Evolutionary conservation across 768 basidiomycete genomes (phyloP), one percentile per base, ranked within the genome.

Genomic region (Trametes coccinea): DNA sequence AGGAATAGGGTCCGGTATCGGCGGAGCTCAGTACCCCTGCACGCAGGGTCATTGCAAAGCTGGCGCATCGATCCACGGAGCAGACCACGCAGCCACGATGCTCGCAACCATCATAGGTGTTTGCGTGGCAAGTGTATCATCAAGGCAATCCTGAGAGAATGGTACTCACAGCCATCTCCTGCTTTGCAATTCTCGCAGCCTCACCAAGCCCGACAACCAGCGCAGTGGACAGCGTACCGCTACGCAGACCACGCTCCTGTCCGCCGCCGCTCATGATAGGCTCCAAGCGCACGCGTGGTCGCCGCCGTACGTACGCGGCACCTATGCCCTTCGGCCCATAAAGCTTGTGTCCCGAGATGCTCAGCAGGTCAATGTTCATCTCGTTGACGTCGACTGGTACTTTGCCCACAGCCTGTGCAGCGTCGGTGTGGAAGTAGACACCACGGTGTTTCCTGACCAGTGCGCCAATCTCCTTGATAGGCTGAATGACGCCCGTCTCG

Each of bases 311-410:
- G 75, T 98, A 99, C 5, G 90, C 89, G 16, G 93, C 95, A 43
- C 97, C 97, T 34, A 98, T 76, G 6, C 97, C 97, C 74, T 99
- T 99, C 4, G 97, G 97, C 2, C 97, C 97, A 73, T 99, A 99
- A 3, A 99, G 75, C 79, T 99, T 99, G 80, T 99, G 97, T 0
- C 92, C 97, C 7, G 93, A 95, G 50, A 99, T 93, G 66, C 92
- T 93, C 88, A 98, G 87, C 46, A 97, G 80, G 77, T 99, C 97
- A 59, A 98, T 84, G 68, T 95, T 93, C 85, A 93, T 87, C 67
- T 88, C 93, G 70, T 98, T 94, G 43, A 99, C 97, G 74, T 98
- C 89, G 34, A 99, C 66, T 1, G 88, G 86, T 56, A 98, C 87
- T 77, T 98, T 96, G 40, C 93, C 94, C 31, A 86, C 86, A 4